phyloP scores from a whole-genome alignment of 2,329 filamentous ascomycete species.

The Dothideomycetidae sp. region DNA sequence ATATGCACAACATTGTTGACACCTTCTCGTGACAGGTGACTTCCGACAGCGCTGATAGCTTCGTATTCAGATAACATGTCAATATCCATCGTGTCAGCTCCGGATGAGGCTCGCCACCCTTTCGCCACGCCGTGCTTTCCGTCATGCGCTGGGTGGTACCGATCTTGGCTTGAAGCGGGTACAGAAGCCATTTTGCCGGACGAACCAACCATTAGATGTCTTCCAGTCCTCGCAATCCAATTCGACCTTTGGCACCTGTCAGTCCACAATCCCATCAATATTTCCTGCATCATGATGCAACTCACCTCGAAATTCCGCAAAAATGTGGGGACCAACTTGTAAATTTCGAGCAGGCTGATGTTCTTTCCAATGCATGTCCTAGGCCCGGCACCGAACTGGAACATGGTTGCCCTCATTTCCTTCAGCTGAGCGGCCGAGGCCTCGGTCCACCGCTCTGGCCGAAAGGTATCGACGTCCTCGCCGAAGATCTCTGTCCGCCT shows the following conservation, averaged over 20 bases:
- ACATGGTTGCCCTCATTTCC: conserved; percentile 55
- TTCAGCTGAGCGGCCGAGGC: conserved; percentile 41
- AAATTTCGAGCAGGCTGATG: conserved; percentile 35
- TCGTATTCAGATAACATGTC: too few species aligned
- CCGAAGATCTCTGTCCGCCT: conserved; percentile 54
- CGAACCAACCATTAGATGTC: conserved; percentile 42
- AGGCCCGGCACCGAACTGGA: conserved; percentile 59
- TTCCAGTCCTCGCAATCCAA: conserved; percentile 32
- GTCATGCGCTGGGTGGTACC: conserved; percentile 10
- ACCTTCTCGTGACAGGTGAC: too few species aligned
- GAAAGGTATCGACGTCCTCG: conserved; percentile 47
- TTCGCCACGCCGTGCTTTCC: too few species aligned
- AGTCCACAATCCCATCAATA: not conserved
- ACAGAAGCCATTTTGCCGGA: conserved; percentile 32
- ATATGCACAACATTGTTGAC: too few species aligned
- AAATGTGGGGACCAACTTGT: conserved; percentile 41
- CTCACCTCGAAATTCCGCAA: conserved; percentile 48
- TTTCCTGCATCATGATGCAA: not conserved
- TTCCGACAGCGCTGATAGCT: too few species aligned
- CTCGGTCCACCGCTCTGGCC: conserved; percentile 54
- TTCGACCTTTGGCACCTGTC: conserved; percentile 19
- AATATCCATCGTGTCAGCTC: too few species aligned
- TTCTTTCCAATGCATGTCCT: conserved; percentile 52
- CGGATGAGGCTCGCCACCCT: too few species aligned
- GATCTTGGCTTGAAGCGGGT: conserved; percentile 27